Base-by-base conservation (phyloP, 1,284 basidiomycete genomes). In the Athelia psychrophila region DNA sequence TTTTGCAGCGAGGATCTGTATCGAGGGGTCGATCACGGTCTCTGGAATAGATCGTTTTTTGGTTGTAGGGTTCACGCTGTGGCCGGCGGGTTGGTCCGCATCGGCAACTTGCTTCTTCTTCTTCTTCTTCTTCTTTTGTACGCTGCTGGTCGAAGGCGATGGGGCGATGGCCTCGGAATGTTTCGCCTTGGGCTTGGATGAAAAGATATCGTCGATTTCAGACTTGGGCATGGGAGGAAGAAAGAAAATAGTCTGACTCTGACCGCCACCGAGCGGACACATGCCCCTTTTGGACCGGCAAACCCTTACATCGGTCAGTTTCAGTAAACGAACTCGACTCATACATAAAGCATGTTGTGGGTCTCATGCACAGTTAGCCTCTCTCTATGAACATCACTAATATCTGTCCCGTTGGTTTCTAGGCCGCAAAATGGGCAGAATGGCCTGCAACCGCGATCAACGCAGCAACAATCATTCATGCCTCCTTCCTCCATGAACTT, bases 201-300 rank as follows among this genome's bases (percentile, higher is more conserved):
- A 76, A 68, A 91, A 91, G 61, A 91, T 91, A 62, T 80, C 80
- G 76, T 91, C 88, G 66, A 91, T 91, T 77, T 91, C 88, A 45
- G 84, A 84, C 71, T 74, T 76, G 58, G 69, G 55, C 71, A 74
- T 72, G 60, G 49, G 46, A 45, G 55, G 55, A 47, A 49, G 48
- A 42, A 53, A 52, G 22, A 45, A 51, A n/a, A 30, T 30, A n/a
- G 18, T n/a, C 38, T 47, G 24, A 27, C 23, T n/a, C 30, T 52
- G 54, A 44, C 33, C 20, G 44, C 42, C 45, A 30, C 36, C 44
- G 48, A 49, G 33, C 27, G 27, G 27, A 27, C 33, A 51, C 38
- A 42, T 51, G 55, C 49, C 30, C 23, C 24, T n/a, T 16, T 46
- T 6, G 38, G n/a, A n/a, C 38, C 38, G 38, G n/a, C 38, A n/a